Evolutionary conservation across 768 basidiomycete species (phyloP), one percentile per base, ranked within the genome.

Genomic region (Pholiota conissans): DNA sequence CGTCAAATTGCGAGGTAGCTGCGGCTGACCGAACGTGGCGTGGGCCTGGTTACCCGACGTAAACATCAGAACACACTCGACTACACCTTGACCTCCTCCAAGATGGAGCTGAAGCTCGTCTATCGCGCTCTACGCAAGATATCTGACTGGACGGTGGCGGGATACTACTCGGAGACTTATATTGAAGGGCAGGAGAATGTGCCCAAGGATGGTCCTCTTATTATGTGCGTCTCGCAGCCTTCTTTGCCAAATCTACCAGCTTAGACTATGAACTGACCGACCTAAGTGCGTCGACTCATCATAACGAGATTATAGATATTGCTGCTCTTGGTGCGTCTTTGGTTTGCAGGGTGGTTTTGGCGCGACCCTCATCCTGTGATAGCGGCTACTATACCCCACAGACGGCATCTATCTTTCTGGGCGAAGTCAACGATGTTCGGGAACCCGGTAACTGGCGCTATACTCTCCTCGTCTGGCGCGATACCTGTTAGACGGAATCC

Each of bases 401-500:
- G 78, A 32, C 79, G 85, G 26, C 77, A 74, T 39, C 69, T 91
- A 30, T 84, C 82, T 53, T 84, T 79, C 68, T 84, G 89, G 87
- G 86, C 87, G n/a, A 91, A 90, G 65, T 82, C 86, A 26, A 80
- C 76, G 0, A 73, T 91, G 64, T 91, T 91, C 72, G 73, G 72
- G 24, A 83, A 87, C 59, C 84, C 84, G 0, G 62, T 86, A 1
- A 63, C 76, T 1, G 75, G 79, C 0, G 73, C 75, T 1, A 69
- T 90, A 35, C 73, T 90, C 29, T 72, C 76, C 3, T 84, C 86
- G 45, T 82, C 85, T 0, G 88, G 86, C 4, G 87, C 87, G 59
- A 88, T 91, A 57, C 85, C 87, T n/a, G 87, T 91, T 18, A 76
- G 83, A 58, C 71, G 89, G 27, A 85, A 84, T 65, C 85, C 78